Evolutionary conservation across 352 stramenopile genomes (phyloP), one percentile per base, ranked within the genome.

Genomic region (Phytopythium helicoides): DNA sequence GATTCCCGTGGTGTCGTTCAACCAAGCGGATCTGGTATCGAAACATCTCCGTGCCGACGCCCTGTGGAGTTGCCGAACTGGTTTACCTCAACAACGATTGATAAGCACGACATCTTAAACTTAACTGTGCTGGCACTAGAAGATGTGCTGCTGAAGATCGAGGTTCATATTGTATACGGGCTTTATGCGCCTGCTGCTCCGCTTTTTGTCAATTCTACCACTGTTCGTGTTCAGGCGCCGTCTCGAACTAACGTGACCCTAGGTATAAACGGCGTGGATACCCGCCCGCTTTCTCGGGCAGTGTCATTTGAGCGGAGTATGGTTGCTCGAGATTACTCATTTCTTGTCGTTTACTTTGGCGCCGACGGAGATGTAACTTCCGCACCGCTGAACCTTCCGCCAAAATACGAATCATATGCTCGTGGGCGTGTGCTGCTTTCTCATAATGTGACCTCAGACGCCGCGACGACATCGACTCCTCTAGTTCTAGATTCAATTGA

Each of bases 131-230:
- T 97, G 15, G 92, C 96, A 14, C 71, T 99, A 14, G 96, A 99
- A 47, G 96, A 99, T 73, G 69, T 98, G 18, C 79, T 96, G 8
- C 85, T 99, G 50, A 97, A 97, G 45, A 84, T 98, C 19, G 93
- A 98, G 62, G 75, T 99, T 18, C 96, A 99, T 54, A 81, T 99
- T 44, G 81, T 97, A 50, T 88, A 99, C 66, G 96, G 95, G 11
- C 42, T 98, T 15, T 98, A 94, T 46, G 59, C 91, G 1, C 64
- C 96, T 0, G 54, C 80, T 0, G 83, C 85, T 2, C 71, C 89
- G 23, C 94, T 97, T 44, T 99, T 99, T 59, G 66, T 89, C 23
- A 97, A 98, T 52, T 90, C 92, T 9, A 95, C 94, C 23, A 80
- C 66, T 2, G 81, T 98, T 3, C 64, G 79, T 14, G 87, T 96